Evolutionary conservation across 139 green algal species (phyloP), one percentile per base, ranked within the genome.

Genomic region (Prasinococcaceae sp.): DNA sequence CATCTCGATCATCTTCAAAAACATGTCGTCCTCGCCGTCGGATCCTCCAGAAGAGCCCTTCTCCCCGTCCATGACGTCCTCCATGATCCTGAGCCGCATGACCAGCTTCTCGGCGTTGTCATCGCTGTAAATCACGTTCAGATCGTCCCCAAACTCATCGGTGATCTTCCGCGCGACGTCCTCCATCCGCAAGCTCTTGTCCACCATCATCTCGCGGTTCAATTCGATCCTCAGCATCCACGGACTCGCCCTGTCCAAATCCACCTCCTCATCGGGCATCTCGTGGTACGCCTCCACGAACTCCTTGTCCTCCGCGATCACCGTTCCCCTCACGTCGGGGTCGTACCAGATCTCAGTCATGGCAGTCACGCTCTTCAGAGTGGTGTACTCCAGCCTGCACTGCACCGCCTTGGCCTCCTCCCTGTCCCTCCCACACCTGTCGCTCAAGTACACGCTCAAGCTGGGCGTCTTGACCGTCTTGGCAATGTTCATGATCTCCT

Each of bases 391-490:
- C 44, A 98, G 77, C 41, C 65, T 65, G 57, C 80, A 86, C 79
- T 96, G 87, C 24, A 96, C 81, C 48, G 79, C 75, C 63, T 92
- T 93, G 50, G 90, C 90, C 20, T 62, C 46, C 47, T 92, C 79
- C 55, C 79, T 77, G 47, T 88, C 76, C 10, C 42, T 33, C 8
- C 27, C 36, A n/a, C 53, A 32, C 22, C 72, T 61, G 26, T 68
- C 48, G 1, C 10, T 27, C 53, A 95, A 72, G 75, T 86, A 85
- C 43, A 98, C 83, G 20, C 79, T 81, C 8, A 95, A 71, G 2
- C 68, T 83, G 29, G 92, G 92, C 47, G 92, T 99, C 72, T 96
- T 96, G 74, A 94, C 97, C 73, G 88, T 93, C 76, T 99, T 98
- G 32, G 92, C 81, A 17, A 98, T 79, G 69, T 99, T 97, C 77